Conservation (phyloP, 176 grass and related monocot genomes). For the Zoysia japonica region DNA sequence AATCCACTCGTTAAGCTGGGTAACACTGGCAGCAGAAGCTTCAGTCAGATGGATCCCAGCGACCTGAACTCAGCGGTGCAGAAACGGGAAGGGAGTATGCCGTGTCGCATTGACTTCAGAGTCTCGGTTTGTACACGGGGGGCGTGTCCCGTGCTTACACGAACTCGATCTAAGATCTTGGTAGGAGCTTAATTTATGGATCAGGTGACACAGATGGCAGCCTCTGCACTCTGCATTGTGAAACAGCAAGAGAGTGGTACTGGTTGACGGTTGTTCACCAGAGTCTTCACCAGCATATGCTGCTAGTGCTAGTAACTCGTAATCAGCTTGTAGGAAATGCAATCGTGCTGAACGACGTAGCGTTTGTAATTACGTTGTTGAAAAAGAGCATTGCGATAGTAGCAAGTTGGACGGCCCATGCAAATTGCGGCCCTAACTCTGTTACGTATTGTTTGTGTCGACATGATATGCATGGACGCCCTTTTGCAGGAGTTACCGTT, state of each 20-base stretch:
- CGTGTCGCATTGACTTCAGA: conserved; percentile 4
- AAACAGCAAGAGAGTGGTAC: background rate
- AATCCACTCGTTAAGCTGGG: conserved; percentile 39
- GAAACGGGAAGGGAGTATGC: background rate
- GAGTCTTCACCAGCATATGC: background rate
- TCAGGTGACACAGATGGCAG: background rate
- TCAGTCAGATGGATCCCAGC: conserved; percentile 22
- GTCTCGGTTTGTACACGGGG: background rate
- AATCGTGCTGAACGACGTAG: background rate
- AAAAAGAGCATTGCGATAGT: background rate
- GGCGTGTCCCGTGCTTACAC: background rate
- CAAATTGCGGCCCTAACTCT: background rate
- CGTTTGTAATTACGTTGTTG: background rate
- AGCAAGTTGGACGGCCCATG: background rate
- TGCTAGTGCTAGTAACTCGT: background rate
- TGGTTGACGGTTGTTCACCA: background rate
- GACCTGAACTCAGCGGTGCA: conserved; percentile 26
- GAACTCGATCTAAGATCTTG: background rate
- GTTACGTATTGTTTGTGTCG: background rate
- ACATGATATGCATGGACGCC: background rate
- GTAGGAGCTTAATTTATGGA: background rate
- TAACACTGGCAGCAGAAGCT: background rate
- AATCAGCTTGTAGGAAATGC: background rate
- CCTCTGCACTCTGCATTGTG: background rate
- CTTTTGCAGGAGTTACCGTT: background rate